Evolutionary conservation across 371 early-diverging fungal genomes (phyloP).

Genomic region (Actinomortierella ambigua): DNA sequence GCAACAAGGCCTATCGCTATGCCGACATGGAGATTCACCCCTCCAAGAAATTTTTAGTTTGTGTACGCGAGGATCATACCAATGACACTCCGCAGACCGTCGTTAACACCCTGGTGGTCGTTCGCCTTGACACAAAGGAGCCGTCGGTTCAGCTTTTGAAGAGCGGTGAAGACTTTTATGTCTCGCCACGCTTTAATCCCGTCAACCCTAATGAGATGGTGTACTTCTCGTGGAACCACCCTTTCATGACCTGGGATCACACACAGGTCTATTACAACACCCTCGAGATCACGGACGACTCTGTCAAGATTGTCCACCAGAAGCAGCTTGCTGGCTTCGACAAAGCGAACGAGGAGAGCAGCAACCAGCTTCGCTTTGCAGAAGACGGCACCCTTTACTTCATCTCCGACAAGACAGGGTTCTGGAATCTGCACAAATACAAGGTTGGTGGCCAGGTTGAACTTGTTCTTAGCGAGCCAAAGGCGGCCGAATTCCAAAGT

Average conservation of each 20-base stretch:
- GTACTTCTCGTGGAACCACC: constrained; percentile 74
- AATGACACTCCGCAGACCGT: constrained; percentile 65
- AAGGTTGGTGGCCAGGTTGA: constrained; percentile 33
- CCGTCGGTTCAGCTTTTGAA: constrained; percentile 54
- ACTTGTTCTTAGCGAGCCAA: constrained; percentile 52
- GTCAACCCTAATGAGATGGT: constrained; percentile 49
- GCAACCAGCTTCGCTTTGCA: constrained; percentile 56
- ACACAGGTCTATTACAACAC: constrained; percentile 61
- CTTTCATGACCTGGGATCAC: constrained; percentile 82
- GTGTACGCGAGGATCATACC: constrained; percentile 72
- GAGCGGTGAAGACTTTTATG: constrained; percentile 69
- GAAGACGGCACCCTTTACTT: constrained; percentile 64
- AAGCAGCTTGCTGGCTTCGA: constrained; percentile 52
- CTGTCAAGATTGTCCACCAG: constrained; percentile 28
- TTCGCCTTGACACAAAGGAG: constrained; percentile 49
- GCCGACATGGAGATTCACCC: constrained; percentile 67
- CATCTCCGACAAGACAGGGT: constrained; percentile 70
- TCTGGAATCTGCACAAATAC: constrained; percentile 72
- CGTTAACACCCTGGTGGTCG: constrained; percentile 60
- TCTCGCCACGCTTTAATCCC: constrained; percentile 59
- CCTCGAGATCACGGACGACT: constrained; percentile 22
- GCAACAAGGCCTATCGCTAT: constrained; percentile 56
- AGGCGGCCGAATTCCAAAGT: constrained; percentile 64
- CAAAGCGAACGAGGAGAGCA: constrained; percentile 53
- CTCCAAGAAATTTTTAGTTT: constrained; percentile 55